Evolutionary conservation across 2,329 filamentous ascomycete genomes (phyloP).

Genomic region (Ophiostoma sp.): DNA sequence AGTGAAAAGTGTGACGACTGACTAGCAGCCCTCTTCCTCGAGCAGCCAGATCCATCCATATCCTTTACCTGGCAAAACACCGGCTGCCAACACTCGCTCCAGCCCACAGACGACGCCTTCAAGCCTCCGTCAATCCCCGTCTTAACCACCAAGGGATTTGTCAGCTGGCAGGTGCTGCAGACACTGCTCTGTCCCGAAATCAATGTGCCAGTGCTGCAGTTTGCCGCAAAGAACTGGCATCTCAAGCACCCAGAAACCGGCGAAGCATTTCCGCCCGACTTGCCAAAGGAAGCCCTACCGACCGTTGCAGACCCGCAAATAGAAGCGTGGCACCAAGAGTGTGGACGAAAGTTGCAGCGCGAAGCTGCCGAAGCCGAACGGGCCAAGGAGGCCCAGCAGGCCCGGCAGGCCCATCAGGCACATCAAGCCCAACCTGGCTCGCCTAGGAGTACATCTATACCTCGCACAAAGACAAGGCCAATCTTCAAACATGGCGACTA

Average conservation of each 20-base stretch:
- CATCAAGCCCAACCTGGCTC: constrained; percentile 8
- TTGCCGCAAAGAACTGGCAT: constrained; percentile 70
- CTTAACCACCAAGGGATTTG: constrained; percentile 76
- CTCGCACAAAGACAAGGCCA: background rate
- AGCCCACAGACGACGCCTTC: constrained; percentile 66
- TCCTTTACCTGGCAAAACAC: constrained; percentile 90
- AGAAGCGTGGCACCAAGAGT: constrained; percentile 76
- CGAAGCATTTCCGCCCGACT: constrained; percentile 56
- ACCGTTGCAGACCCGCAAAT: constrained; percentile 69
- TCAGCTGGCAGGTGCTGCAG: constrained; percentile 90
- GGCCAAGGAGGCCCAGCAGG: constrained; percentile 32
- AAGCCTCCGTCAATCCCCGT: constrained; percentile 73
- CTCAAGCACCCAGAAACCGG: constrained; percentile 71
- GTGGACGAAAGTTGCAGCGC: constrained; percentile 63
- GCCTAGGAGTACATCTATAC: constrained; percentile 22
- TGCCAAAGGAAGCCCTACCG: constrained; percentile 63
- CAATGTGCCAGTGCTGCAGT: constrained; percentile 77
- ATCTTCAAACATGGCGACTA: constrained; percentile 31
- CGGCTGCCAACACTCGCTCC: constrained; percentile 82
- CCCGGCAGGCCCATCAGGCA: background rate
- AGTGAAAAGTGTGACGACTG: constrained; percentile 38
- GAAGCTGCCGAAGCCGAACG: constrained; percentile 40
- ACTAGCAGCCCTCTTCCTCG: constrained; percentile 73
- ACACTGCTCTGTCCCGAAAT: constrained; percentile 81
- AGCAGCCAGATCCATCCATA: constrained; percentile 66